Conservation (phyloP, 805 yeast genomes). For the Aciculoconidium aculeatum region DNA sequence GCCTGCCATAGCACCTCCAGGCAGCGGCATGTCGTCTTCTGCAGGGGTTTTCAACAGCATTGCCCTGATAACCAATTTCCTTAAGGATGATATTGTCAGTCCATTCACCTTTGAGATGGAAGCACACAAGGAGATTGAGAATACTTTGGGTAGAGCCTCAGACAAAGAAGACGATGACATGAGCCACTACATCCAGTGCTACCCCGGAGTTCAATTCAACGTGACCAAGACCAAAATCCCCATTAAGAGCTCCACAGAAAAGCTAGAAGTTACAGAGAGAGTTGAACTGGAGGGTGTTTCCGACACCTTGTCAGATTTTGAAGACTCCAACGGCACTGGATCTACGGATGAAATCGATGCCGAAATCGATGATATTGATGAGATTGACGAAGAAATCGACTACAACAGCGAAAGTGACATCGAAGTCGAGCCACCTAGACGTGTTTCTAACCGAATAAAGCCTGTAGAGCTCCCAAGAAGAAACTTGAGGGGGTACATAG, state of each 20-base stretch:
- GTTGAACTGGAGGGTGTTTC: too few relatives aligned
- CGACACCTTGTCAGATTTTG: too few relatives aligned
- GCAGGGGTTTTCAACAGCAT: too few relatives aligned
- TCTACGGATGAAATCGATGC: conserved; percentile 1
- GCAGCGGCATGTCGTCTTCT: conserved; percentile 5
- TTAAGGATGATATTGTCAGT: conserved; percentile 65
- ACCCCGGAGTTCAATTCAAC: conserved; percentile 27
- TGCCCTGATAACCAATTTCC: conserved; percentile 50
- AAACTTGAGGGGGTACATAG: too few relatives aligned
- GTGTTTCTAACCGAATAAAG: too few relatives aligned
- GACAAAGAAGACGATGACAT: conserved; percentile 3
- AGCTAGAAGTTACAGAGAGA: conserved; percentile 2
- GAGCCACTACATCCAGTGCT: conserved; percentile 25
- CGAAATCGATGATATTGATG: conserved; percentile 1
- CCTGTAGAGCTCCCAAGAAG: too few relatives aligned
- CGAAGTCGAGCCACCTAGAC: too few relatives aligned
- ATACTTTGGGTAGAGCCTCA: conserved; percentile 9
- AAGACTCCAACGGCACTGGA: too few relatives aligned
- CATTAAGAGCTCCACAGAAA: conserved; percentile 8
- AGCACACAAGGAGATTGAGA: conserved; percentile 42
- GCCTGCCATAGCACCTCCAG: conserved; percentile 24
- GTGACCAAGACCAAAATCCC: conserved; percentile 8
- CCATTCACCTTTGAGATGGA: conserved; percentile 55
- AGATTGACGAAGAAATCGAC: conserved; percentile 11
- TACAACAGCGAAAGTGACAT: too few relatives aligned